Evolutionary conservation across 192 early-diverging fungal genomes (phyloP), one percentile per base, ranked within the genome.

Genomic region (Mortierella hygrophila): DNA sequence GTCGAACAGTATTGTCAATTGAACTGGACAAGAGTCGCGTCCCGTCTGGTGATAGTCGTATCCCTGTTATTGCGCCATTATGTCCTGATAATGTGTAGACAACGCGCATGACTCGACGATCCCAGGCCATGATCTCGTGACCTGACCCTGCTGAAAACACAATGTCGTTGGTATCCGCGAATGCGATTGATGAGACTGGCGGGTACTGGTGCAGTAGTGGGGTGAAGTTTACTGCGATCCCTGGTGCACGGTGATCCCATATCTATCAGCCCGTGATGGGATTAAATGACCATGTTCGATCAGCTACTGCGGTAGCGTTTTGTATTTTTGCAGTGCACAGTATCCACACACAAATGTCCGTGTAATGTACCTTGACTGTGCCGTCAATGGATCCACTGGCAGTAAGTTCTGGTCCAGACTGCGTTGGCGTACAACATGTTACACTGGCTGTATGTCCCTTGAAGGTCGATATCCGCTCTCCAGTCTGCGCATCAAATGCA

Each of bases 401-500:
- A 35, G 60, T 65, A 15, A 65, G 60, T 29, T 65, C 60, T 71
- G 70, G 40, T 20, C 35, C 70, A 4, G 11, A 6, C n/a, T n/a
- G 20, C 0, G 20, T 42, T 20, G 38, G 20, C n/a, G 70, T 37
- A 35, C 70, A 71, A 4, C 70, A 71, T 21, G 35, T 71, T 23
- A 71, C 70, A 15, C 35, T 42, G 8, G 18, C 38, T 20, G 70
- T 35, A 16, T 71, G 70, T 9, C 70, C 70, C 41, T 42, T 38
- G 38, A 71, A 71, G 37, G n/a, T 21, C 4, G 38, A 41, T 41
- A 38, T 71, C 70, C 70, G 5, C 2, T 41, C 70, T 8, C 70
- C 70, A 37, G 70, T 71, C 70, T 71, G 70, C 40, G 70, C 35
- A 71, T 71, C 70, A 42, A 71, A 71, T 26, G 41, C 70, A 37